Evolutionary conservation across 805 yeast species (phyloP), one percentile per base, ranked within the genome.

Genomic region (Lipomyces starkeyi): DNA sequence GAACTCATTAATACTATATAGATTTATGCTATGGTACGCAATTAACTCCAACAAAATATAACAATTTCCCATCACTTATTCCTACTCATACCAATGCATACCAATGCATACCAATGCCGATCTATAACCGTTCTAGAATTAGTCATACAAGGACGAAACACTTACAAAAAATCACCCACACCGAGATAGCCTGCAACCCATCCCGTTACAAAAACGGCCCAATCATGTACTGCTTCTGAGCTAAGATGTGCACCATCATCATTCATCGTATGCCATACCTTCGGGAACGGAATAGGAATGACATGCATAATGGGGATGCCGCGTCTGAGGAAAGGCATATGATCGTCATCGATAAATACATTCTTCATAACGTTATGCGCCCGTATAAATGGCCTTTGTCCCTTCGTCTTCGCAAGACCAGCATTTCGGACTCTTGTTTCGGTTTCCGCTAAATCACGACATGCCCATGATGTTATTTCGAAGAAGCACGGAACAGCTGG

Each of bases 211-310:
- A 86, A 66, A 0, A 78, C 60, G 0, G 83, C 80, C 87, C 88
- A 86, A 53, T 82, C 83, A 27, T 79, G 76, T 13, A 86, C 75
- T 2, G 84, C 77, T 0, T 63, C 70, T 55, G 78, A 73, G 65
- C 83, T 81, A 17, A 86, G 74, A 65, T 80, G 76, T 9, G 76
- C 77, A 58, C 83, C 86, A 63, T 83, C 78, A 69, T 86, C 90
- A 0, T 74, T 76, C 1, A 80, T 35, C 0, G 84, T 85, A 70
- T 86, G 90, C 90, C 90, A 86, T 9, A 72, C 76, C 0, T 70
- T 60, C 0, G 90, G 90, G 74, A 86, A 86, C 8, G 78, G 79
- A 4, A 74, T 66, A 1, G 90, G 88, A n/a, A 86, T 85, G 57
- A 86, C 71, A 72, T 86, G 89, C 62, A 86, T 68, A 0, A 84